Evolutionary conservation across 2,329 filamentous ascomycete species (phyloP).

Genomic region (Cordyceps fumosorosea): DNA sequence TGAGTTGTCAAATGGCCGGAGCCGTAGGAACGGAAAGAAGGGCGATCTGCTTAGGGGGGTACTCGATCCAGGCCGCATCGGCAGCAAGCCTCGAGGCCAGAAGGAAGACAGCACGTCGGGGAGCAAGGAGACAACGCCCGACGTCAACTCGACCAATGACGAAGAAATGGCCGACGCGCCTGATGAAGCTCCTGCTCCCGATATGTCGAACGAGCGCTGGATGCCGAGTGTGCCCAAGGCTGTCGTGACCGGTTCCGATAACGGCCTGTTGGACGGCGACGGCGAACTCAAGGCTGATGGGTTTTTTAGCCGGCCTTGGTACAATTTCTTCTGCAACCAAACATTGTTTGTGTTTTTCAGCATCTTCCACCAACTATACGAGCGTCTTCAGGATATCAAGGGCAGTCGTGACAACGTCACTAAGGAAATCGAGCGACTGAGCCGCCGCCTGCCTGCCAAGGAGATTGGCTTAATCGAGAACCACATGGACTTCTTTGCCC

Average conservation of each 20-base stretch:
- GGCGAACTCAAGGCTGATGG: constrained; percentile 69
- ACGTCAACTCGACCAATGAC: constrained; percentile 68
- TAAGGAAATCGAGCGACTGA: constrained; percentile 66
- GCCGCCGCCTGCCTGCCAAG: constrained; percentile 70
- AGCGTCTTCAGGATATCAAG: constrained; percentile 78
- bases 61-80: constrained; percentile 69
- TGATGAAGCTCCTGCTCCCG: constrained; percentile 52
- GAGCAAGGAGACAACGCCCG: constrained; percentile 86
- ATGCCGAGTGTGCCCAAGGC: constrained; percentile 55
- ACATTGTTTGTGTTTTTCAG: constrained; percentile 93
- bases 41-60: constrained; percentile 78
- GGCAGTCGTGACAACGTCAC: constrained; percentile 66
- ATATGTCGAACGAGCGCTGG: constrained; percentile 59
- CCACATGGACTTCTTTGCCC: constrained; percentile 68
- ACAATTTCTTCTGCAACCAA: constrained; percentile 87
- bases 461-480: constrained; percentile 81
- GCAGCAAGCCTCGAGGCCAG: constrained; percentile 61
- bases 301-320: constrained; percentile 71
- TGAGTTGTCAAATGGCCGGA: constrained; percentile 62
- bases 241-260: constrained; percentile 44
- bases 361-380: constrained; percentile 86
- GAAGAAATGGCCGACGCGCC: constrained; percentile 63
- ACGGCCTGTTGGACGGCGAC: constrained; percentile 45
- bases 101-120: constrained; percentile 74
- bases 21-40: constrained; percentile 68